Percentiles rank a stretch among this genome's conserved stretches.
phyloP scores from a whole-genome alignment of 163 green algal species.

The Coccomyxa subellipsoidea region DNA sequence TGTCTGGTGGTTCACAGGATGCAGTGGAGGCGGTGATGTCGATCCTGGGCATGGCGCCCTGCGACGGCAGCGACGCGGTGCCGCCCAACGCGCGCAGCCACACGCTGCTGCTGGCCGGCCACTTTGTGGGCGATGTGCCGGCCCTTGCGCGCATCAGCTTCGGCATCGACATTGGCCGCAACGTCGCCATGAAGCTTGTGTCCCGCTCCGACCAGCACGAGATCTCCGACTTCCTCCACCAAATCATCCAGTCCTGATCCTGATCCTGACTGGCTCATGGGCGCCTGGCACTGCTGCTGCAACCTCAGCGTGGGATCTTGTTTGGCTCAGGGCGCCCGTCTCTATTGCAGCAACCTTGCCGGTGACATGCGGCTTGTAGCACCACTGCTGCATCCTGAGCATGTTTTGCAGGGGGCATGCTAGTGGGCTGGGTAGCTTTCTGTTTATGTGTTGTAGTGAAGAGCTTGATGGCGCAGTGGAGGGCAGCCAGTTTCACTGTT shows the following conservation, averaged over 20 bases:
- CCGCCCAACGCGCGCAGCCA: slow-evolving; percentile 93
- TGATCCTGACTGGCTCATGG: too few species aligned
- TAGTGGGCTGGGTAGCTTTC: too few species aligned
- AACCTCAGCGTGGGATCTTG: too few species aligned
- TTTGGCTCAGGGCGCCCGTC: too few species aligned
- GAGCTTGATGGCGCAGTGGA: too few species aligned
- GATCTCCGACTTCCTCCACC: slow-evolving; percentile 83
- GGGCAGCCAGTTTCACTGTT: too few species aligned
- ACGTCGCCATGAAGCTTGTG: slow-evolving; percentile 97
- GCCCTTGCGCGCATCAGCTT: slow-evolving; percentile 81
- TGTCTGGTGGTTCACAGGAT: slow-evolving; percentile 49
- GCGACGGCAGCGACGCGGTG: slow-evolving; percentile 87
- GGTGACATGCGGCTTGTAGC: too few species aligned
- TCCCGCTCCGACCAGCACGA: slow-evolving; percentile 68
- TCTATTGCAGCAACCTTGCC: too few species aligned
- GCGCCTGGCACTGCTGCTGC: too few species aligned
- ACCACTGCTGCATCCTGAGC: too few species aligned
- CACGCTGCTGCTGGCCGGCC: slow-evolving; percentile 69
- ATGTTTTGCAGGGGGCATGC: too few species aligned
- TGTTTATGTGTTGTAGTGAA: too few species aligned
- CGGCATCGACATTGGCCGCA: slow-evolving; percentile 80
- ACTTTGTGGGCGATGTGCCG: slow-evolving; percentile 15
- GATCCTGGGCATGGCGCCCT: slow-evolving; percentile 87
- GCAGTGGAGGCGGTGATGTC: slow-evolving; percentile 88
- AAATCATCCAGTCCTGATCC: slow-evolving; percentile 76